Conservation (phyloP, 148 eudicot genomes). For the Bassia scoparia region DNA sequence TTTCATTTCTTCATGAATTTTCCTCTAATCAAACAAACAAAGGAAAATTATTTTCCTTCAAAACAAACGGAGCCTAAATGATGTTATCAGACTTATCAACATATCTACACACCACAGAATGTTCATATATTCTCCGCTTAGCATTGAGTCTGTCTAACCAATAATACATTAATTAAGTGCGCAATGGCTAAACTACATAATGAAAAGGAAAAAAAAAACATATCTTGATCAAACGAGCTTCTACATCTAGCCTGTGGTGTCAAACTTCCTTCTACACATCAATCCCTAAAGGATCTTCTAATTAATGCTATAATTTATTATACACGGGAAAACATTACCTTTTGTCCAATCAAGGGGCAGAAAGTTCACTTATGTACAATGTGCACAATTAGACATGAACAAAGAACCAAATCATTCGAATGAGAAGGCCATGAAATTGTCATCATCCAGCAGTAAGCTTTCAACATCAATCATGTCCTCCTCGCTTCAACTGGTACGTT, state of each 20-base stretch:
- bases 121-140: neutral
- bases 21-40: too few relatives aligned
- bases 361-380: slow-evolving; percentile 27
- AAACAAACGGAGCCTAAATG: too few relatives aligned
- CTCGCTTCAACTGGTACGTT: slow-evolving; percentile 28
- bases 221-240: slow-evolving; percentile 4
- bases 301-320: slow-evolving; percentile 23
- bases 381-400: slow-evolving; percentile 8
- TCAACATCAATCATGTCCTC: slow-evolving; percentile 47
- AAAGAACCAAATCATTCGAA: slow-evolving; percentile 31
- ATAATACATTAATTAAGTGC: neutral
- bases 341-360: slow-evolving; percentile 8
- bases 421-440: slow-evolving; percentile 47
- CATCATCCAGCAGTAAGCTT: slow-evolving; percentile 37
- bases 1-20: too few relatives aligned
- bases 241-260: slow-evolving; percentile 17
- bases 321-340: slow-evolving; percentile 22
- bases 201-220: too few relatives aligned
- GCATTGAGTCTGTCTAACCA: neutral
- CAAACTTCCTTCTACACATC: slow-evolving; percentile 26
- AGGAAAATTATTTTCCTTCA: too few relatives aligned
- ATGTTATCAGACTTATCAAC: neutral
- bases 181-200: neutral
- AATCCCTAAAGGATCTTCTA: slow-evolving; percentile 24
- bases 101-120: neutral